These are phyloP conservation scores for Thelonectria blattea DNA, from an alignment of 2,329 filamentous ascomycete genomes.

Conservation along the genomic window DNA sequence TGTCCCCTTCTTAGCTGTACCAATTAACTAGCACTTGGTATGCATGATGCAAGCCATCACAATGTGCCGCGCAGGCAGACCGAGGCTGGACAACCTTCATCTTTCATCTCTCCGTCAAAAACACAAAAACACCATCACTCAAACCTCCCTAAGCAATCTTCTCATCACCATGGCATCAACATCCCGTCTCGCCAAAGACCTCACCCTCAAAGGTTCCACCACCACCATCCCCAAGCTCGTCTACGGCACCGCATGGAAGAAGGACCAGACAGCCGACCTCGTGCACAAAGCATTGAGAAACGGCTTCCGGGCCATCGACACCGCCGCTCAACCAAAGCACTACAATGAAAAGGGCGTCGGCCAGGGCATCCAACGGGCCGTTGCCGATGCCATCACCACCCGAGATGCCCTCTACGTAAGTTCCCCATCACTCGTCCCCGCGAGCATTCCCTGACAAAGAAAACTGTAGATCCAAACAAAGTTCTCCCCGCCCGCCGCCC, in stretches of 20 bases:
- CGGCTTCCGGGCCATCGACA: slow-evolving; percentile 78
- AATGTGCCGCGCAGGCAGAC: not conserved
- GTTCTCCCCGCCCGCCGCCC: slow-evolving; percentile 70
- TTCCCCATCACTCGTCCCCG: not conserved
- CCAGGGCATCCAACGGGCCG: slow-evolving; percentile 66
- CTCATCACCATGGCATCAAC: slow-evolving; percentile 32
- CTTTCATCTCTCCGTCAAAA: not conserved
- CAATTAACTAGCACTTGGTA: no score
- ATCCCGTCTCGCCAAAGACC: slow-evolving; percentile 43
- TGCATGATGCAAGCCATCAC: not conserved
- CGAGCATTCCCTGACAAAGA: not conserved
- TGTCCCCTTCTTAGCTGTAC: not conserved
- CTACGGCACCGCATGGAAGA: slow-evolving; percentile 90
- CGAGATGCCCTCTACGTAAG: slow-evolving; percentile 67
- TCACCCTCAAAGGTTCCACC: slow-evolving; percentile 40
- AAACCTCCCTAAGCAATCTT: not conserved
- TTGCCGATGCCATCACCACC: slow-evolving; percentile 62
- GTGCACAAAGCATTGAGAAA: slow-evolving; percentile 71
- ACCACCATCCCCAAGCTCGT: slow-evolving; percentile 60
- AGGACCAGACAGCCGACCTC: slow-evolving; percentile 67
- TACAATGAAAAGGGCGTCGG: slow-evolving; percentile 77
- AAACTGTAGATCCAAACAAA: slow-evolving; percentile 83
- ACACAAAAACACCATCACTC: not conserved
- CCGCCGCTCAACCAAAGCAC: slow-evolving; percentile 78
- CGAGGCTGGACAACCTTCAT: not conserved